phyloP scores from a whole-genome alignment of 805 yeast species.

The Yamadazyma philogaea region DNA sequence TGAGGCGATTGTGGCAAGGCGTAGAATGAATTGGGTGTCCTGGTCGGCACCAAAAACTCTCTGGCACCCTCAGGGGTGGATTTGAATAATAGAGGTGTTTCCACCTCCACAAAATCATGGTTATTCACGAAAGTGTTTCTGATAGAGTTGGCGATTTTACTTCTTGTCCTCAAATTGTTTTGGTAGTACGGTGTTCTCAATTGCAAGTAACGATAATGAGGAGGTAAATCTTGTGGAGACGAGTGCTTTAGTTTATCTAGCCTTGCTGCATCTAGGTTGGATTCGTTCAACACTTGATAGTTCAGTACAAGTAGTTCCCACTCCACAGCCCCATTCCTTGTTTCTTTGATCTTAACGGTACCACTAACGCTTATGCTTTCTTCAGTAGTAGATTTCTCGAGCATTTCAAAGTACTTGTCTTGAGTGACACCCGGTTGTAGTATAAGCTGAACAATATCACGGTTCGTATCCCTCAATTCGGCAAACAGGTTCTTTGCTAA shows the following conservation, averaged over 20 bases:
- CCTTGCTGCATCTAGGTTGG: constrained; percentile 66
- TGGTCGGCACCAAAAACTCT: constrained; percentile 91
- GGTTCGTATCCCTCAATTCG: constrained; percentile 68
- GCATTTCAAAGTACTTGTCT: constrained; percentile 33
- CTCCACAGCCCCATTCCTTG: constrained; percentile 14
- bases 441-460: constrained; percentile 56
- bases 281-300: constrained; percentile 56
- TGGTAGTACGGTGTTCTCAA: constrained; percentile 61
- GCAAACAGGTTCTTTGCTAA: constrained; percentile 72
- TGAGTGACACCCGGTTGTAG: constrained; percentile 41
- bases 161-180: constrained; percentile 51
- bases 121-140: constrained; percentile 38
- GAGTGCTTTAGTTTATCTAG: constrained; percentile 55
- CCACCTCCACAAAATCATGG: constrained; percentile 71
- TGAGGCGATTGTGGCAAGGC: constrained; percentile 98
- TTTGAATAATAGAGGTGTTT: constrained; percentile 89
- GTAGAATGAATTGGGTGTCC: constrained; percentile 60
- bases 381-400: constrained; percentile 57
- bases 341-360: constrained; percentile 30
- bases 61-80: constrained; percentile 98
- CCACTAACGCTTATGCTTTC: constrained; percentile 74
- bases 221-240: constrained; percentile 59
- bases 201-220: constrained; percentile 78
- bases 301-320: constrained; percentile 60
- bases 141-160: constrained; percentile 49